These are phyloP conservation scores for Colletotrichum sp. DNA, from an alignment of 2,329 filamentous ascomycete genomes.

Conservation along the genomic window DNA sequence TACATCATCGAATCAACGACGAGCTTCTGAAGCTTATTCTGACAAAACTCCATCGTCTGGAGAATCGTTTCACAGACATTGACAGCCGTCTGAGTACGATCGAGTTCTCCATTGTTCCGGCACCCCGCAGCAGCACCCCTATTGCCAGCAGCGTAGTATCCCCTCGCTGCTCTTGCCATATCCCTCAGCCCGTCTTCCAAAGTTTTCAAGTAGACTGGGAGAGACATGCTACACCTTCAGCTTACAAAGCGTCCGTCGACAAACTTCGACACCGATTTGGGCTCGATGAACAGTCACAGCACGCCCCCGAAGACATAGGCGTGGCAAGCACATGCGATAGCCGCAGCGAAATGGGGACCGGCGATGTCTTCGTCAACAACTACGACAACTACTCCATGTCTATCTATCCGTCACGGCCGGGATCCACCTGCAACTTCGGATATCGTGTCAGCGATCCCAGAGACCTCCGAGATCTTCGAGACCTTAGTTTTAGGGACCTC, in stretches of 20 bases:
- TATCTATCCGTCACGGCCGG: background rate
- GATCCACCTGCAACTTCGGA: background rate
- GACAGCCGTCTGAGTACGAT: background rate
- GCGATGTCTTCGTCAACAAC: background rate
- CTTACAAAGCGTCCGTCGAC: background rate
- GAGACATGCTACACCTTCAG: background rate
- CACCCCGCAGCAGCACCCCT: background rate
- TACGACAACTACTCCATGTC: background rate
- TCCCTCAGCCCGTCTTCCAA: background rate
- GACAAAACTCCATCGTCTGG: constrained; percentile 1
- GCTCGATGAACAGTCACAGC: background rate
- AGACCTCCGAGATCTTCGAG: background rate
- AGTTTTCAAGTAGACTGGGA: background rate
- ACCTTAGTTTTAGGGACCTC: background rate
- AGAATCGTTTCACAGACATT: background rate
- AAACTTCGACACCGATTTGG: background rate
- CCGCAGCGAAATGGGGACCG: background rate
- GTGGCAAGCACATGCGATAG: background rate
- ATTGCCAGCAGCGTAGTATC: background rate
- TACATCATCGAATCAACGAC: background rate
- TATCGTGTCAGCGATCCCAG: background rate
- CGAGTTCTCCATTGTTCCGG: background rate
- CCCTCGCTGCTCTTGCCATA: background rate
- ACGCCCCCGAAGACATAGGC: background rate
- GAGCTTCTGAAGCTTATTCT: constrained; percentile 11